Conservation (phyloP, 192 early-diverging fungal species). For the Pilobolus umbonatus region DNA sequence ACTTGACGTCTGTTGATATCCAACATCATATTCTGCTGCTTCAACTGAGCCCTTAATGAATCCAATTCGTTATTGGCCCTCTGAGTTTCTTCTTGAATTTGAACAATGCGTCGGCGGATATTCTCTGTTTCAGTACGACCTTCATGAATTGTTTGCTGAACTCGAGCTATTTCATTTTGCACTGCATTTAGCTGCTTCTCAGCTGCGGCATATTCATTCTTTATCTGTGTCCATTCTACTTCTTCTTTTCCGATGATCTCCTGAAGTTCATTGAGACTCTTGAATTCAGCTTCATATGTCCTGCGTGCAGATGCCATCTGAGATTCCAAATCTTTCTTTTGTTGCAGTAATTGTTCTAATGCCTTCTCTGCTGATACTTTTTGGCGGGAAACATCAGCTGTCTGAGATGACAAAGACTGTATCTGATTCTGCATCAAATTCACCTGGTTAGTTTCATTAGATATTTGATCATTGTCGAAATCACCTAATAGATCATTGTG, state of each 20-base stretch:
- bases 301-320: conserved; percentile 52
- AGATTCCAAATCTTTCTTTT: conserved; percentile 60
- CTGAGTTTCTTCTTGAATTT: conserved; percentile 53
- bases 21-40: conserved; percentile 52
- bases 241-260: conserved; percentile 39
- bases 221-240: conserved; percentile 38
- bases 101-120: conserved; percentile 38
- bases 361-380: conserved; percentile 52
- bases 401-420: conserved; percentile 42
- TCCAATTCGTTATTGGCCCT: conserved; percentile 49
- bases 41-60: conserved; percentile 50
- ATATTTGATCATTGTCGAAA: conserved; percentile 46
- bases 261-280: conserved; percentile 52
- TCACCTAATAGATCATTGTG: conserved; percentile 33
- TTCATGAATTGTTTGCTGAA: conserved; percentile 37
- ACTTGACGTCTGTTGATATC: conserved; percentile 66
- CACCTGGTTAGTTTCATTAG: conserved; percentile 57
- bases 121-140: conserved; percentile 45
- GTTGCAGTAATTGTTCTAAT: conserved; percentile 47
- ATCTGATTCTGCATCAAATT: conserved; percentile 56
- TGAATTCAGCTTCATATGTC: conserved; percentile 55
- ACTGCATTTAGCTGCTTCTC: conserved; percentile 41
- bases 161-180: conserved; percentile 45
- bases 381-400: conserved; percentile 51
- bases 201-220: conserved; percentile 47